Evolutionary conservation across 2,329 filamentous ascomycete species (phyloP).

Genomic region (Drechslerella dactyloides): DNA sequence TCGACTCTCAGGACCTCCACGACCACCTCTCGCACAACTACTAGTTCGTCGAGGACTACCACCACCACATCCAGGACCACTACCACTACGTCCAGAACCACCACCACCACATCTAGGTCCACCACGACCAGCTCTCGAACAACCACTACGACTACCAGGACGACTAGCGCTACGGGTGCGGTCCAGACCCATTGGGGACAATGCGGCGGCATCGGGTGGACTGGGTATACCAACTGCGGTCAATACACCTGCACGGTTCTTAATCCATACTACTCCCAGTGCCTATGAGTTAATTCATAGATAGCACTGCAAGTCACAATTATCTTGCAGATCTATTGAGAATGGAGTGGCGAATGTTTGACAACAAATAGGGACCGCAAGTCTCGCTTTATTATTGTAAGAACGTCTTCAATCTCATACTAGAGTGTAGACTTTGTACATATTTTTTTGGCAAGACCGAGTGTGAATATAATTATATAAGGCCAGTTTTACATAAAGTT

Average conservation of each 20-base stretch:
- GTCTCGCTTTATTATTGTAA: no score
- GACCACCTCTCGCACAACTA: constrained; percentile 8
- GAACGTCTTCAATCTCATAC: no score
- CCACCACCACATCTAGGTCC: constrained; percentile 5
- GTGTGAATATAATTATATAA: no score
- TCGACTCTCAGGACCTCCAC: constrained; percentile 13
- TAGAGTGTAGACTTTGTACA: no score
- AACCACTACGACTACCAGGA: constrained; percentile 14
- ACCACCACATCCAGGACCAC: constrained; percentile 8
- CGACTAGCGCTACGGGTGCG: background rate
- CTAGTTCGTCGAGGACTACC: constrained; percentile 6
- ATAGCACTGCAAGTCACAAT: no score
- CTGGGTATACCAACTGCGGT: constrained; percentile 51
- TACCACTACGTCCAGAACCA: background rate
- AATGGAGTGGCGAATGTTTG: no score
- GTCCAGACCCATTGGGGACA: constrained; percentile 35
- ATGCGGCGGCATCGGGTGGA: constrained; percentile 43
- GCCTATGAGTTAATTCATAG: constrained; percentile 28
- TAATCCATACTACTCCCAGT: constrained; percentile 55
- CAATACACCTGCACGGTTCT: constrained; percentile 47
- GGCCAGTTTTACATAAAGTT: no score
- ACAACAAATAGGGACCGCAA: no score
- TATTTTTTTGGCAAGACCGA: no score
- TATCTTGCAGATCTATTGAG: no score
- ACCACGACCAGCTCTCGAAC: constrained; percentile 10